These are phyloP conservation scores for Colletotrichum graminicola DNA, from an alignment of 2,329 filamentous ascomycete species.

Conservation along the genomic window DNA sequence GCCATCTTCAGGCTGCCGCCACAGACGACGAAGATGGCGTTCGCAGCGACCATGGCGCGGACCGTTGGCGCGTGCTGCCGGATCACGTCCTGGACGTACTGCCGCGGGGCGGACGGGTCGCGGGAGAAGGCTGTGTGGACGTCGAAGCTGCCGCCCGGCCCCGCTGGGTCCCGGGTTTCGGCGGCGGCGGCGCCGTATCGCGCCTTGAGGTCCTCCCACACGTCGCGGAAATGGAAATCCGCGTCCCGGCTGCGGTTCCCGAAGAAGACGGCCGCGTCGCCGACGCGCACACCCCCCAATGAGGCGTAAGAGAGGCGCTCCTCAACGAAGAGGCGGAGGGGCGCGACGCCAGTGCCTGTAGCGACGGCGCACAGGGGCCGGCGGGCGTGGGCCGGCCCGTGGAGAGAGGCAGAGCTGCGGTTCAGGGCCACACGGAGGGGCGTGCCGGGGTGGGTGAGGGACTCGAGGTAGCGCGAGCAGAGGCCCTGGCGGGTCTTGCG, in stretches of 20 bases:
- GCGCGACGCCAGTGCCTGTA: conserved; percentile 88
- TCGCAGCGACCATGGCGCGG: conserved; percentile 52
- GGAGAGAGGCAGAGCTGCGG: conserved; percentile 59
- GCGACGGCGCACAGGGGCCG: conserved; percentile 81
- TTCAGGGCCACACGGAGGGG: conserved; percentile 70
- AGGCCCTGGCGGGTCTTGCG: conserved; percentile 87
- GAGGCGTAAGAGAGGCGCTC: conserved; percentile 66
- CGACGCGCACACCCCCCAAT: conserved; percentile 20
- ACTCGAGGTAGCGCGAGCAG: conserved; percentile 87
- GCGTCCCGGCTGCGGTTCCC: conserved; percentile 80
- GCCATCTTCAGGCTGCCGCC: conserved; percentile 72
- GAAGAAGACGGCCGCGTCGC: conserved; percentile 76
- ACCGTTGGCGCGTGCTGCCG: conserved; percentile 56
- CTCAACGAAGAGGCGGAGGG: conserved; percentile 83
- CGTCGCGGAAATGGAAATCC: conserved; percentile 85
- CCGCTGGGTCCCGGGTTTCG: conserved; percentile 41
- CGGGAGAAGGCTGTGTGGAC: conserved; percentile 63
- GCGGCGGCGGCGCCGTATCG: conserved; percentile 26
- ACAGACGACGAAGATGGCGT: conserved; percentile 65
- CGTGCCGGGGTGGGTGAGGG: conserved; percentile 67
- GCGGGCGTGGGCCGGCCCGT: conserved; percentile 52
- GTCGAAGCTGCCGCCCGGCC: background rate
- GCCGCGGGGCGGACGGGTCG: conserved; percentile 58
- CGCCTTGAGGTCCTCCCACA: conserved; percentile 68
- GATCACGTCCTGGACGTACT: conserved; percentile 69